These are phyloP conservation scores for Cadophora luteo-olivacea DNA, from an alignment of 2,329 filamentous ascomycete species.

Conservation along the genomic window DNA sequence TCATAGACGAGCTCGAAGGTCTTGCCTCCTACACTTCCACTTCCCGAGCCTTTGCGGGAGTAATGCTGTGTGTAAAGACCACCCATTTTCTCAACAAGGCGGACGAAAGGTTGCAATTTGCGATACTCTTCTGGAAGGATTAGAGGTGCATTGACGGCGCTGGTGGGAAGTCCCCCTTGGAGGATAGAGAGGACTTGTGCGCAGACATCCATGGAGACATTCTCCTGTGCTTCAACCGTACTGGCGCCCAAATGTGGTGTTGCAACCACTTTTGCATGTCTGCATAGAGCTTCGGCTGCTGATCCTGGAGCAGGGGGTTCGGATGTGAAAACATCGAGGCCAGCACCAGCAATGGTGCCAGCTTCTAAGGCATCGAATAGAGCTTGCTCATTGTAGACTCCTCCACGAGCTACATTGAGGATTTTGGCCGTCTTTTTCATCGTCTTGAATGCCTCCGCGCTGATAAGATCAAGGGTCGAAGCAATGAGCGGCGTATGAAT, in stretches of 20 bases:
- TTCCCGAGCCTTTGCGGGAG: slow-evolving; percentile 43
- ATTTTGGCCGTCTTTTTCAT: slow-evolving; percentile 80
- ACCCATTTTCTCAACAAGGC: slow-evolving; percentile 80
- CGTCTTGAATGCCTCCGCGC: slow-evolving; percentile 65
- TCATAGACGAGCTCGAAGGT: slow-evolving; percentile 81
- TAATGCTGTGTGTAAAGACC: slow-evolving; percentile 81
- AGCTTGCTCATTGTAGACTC: slow-evolving; percentile 79
- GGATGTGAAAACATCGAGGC: slow-evolving; percentile 79
- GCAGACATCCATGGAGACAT: slow-evolving; percentile 83
- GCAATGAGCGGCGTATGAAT: slow-evolving; percentile 83
- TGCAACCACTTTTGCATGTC: slow-evolving; percentile 74
- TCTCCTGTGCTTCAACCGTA: slow-evolving; percentile 84
- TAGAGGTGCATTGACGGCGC: slow-evolving; percentile 80
- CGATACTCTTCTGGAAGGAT: slow-evolving; percentile 83
- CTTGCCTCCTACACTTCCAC: slow-evolving; percentile 58
- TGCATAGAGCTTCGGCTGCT: slow-evolving; percentile 66
- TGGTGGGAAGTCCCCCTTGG: slow-evolving; percentile 73
- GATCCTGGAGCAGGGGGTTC: slow-evolving; percentile 71
- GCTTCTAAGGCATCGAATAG: slow-evolving; percentile 73
- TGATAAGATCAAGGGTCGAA: slow-evolving; percentile 76
- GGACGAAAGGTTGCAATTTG: slow-evolving; percentile 78
- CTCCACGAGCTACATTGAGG: slow-evolving; percentile 80
- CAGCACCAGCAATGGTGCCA: slow-evolving; percentile 77
- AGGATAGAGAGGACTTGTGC: slow-evolving; percentile 79
- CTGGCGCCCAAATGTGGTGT: slow-evolving; percentile 83